phyloP scores from a whole-genome alignment of 1,284 basidiomycete species.

The Papiliotrema flavescens region DNA sequence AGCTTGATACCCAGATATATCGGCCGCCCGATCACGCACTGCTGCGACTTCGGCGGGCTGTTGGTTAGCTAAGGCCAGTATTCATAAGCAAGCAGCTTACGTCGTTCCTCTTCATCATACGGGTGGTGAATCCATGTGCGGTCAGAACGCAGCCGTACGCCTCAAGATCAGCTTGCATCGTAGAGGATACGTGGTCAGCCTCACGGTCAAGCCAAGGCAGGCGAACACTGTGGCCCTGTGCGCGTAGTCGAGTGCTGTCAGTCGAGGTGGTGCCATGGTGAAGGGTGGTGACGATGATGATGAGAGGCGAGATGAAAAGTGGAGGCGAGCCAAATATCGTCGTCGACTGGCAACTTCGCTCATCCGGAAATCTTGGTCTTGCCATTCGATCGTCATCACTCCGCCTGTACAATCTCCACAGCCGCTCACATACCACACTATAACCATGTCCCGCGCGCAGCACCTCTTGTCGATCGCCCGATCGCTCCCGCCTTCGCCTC shows the following conservation, averaged over 20 bases:
- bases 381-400: not conserved
- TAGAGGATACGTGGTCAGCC: not conserved
- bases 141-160: slow-evolving; percentile 14
- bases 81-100: slow-evolving; percentile 3
- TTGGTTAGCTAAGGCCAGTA: not conserved
- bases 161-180: not conserved
- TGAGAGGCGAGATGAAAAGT: not conserved
- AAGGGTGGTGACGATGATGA: not conserved
- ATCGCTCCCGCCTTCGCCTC: slow-evolving; percentile 35
- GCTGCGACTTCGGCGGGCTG: not conserved
- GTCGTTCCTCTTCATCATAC: slow-evolving; percentile 11
- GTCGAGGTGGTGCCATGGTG: not conserved
- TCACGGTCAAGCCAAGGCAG: not conserved
- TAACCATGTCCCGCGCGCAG: slow-evolving; percentile 12
- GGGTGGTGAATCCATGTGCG: slow-evolving; percentile 15
- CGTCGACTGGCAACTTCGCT: not conserved
- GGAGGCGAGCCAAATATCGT: not conserved
- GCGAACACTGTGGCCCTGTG: not conserved
- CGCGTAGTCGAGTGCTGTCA: not conserved
- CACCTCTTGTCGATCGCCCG: slow-evolving; percentile 29
- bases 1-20: not conserved
- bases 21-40: too few species aligned
- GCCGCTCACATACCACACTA: not conserved
- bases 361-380: not conserved
- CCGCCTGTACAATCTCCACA: not conserved